phyloP scores from a whole-genome alignment of 129 eudicot genomes.

The Artemisia tridentata region DNA sequence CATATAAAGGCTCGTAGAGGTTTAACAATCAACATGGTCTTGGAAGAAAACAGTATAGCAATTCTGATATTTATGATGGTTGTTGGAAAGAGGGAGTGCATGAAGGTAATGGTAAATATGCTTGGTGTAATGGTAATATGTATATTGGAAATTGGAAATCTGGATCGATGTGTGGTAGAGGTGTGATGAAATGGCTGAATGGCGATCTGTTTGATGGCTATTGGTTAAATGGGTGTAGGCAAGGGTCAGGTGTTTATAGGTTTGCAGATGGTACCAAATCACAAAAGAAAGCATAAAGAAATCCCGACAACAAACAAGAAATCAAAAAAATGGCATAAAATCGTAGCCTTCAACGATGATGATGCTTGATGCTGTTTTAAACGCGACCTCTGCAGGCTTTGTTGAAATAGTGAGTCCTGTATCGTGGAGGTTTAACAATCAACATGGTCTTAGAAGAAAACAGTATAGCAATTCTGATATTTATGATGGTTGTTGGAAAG shows the following conservation, averaged over 20 bases:
- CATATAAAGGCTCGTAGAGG: slow-evolving; percentile 5
- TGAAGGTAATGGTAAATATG: slow-evolving; percentile 1
- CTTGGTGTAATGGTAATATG: slow-evolving; percentile 5
- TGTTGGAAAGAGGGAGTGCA: slow-evolving; percentile 2
- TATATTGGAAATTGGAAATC: slow-evolving; percentile 13
- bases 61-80: slow-evolving; percentile 5
- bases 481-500: slow-evolving; percentile 4
- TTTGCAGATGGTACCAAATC: slow-evolving; percentile 11
- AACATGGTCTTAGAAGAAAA: slow-evolving; percentile 7
- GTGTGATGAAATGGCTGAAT: slow-evolving; percentile 10
- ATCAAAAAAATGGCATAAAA: too few species aligned
- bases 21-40: not conserved
- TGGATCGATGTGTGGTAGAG: slow-evolving; percentile 6
- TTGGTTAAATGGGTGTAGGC: not conserved
- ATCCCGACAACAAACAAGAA: too few species aligned
- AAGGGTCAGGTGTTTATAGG: slow-evolving; percentile 13
- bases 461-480: slow-evolving; percentile 6
- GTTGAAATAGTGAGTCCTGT: too few species aligned
- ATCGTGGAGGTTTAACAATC: slow-evolving; percentile 3
- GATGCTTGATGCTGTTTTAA: too few species aligned
- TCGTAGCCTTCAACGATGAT: too few species aligned
- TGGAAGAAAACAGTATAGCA: slow-evolving; percentile 10
- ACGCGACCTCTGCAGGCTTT: too few species aligned
- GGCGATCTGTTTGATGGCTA: slow-evolving; percentile 5
- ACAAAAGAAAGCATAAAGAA: too few species aligned